A percentile compares a stretch with the other conserved stretches of the same genome.
Conservation (phyloP, 805 yeast genomes). For the Kodamaea restingae region DNA sequence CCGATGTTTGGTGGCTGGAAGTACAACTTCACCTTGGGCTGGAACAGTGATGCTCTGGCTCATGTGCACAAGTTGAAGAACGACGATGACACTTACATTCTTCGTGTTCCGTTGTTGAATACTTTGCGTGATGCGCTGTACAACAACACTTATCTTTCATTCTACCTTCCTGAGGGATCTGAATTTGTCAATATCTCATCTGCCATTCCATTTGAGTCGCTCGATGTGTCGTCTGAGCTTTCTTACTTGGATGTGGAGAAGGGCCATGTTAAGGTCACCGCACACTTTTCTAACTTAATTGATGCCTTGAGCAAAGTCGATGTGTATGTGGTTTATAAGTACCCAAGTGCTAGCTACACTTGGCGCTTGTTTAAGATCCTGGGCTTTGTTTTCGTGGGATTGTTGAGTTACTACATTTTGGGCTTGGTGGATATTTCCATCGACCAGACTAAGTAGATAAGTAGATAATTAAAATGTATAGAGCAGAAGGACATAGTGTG, state of each 20-base stretch:
- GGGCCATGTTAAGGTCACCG: conserved; percentile 74
- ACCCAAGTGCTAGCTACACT: conserved; percentile 48
- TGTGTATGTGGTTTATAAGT: conserved; percentile 60
- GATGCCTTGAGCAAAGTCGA: conserved; percentile 61
- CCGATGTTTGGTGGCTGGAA: conserved; percentile 98
- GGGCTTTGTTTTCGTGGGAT: conserved; percentile 55
- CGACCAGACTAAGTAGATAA: neutral
- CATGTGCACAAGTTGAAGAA: conserved; percentile 43
- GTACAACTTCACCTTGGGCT: conserved; percentile 93
- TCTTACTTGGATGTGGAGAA: conserved; percentile 69
- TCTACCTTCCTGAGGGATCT: conserved; percentile 89
- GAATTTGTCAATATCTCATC: conserved; percentile 50
- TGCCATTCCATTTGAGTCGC: conserved; percentile 43
- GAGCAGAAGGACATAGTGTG: neutral
- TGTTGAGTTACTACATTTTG: conserved; percentile 49
- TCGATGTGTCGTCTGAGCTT: conserved; percentile 33
- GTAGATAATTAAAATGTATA: neutral
- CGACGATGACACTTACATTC: conserved; percentile 48
- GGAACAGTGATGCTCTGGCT: conserved; percentile 60
- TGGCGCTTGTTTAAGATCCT: conserved; percentile 67
- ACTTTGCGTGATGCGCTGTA: conserved; percentile 72
- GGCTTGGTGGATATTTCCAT: conserved; percentile 32
- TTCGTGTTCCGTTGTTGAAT: conserved; percentile 67
- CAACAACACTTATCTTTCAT: conserved; percentile 52
- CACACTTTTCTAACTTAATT: conserved; percentile 57